Conservation (phyloP, 495 filamentous ascomycete species). For the Aspergillus panamensis region DNA sequence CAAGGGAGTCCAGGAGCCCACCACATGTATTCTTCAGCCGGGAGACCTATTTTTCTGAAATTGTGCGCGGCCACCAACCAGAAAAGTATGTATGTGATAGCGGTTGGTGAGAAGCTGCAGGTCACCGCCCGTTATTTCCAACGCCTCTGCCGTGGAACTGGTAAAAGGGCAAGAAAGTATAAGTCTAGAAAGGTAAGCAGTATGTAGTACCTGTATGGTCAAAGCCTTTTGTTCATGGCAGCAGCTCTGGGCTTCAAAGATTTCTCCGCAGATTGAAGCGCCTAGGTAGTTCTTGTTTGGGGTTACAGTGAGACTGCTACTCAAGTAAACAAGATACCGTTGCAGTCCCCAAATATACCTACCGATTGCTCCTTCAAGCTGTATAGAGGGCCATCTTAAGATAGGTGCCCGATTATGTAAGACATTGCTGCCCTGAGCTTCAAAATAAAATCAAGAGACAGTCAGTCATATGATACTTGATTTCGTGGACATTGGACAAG, state of each 20-base stretch:
- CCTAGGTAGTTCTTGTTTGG: too few species aligned
- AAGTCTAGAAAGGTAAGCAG: conserved; percentile 6
- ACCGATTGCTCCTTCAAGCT: too few species aligned
- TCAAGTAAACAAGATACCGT: too few species aligned
- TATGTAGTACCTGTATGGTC: not conserved
- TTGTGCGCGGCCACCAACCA: not conserved
- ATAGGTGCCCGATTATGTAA: too few species aligned
- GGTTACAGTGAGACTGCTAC: too few species aligned
- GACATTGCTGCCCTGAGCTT: too few species aligned
- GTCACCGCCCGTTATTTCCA: conserved; percentile 38
- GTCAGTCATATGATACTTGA: too few species aligned
- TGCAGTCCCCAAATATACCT: too few species aligned
- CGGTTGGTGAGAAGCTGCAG: conserved; percentile 31
- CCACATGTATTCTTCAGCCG: conserved; percentile 26
- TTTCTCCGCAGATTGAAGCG: not conserved
- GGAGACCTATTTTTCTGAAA: conserved; percentile 1
- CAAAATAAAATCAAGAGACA: too few species aligned
- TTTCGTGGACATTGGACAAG: too few species aligned
- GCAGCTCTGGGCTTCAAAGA: not conserved
- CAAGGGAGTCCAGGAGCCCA: conserved; percentile 1
- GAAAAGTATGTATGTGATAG: conserved; percentile 1
- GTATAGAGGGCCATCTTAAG: too few species aligned
- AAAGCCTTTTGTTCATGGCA: not conserved
- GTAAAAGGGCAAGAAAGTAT: conserved; percentile 15
- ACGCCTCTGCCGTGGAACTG: conserved; percentile 42